Evolutionary conservation across 2,329 filamentous ascomycete genomes (phyloP), one percentile per base, ranked within the genome.

Genomic region (Amauroascus niger): DNA sequence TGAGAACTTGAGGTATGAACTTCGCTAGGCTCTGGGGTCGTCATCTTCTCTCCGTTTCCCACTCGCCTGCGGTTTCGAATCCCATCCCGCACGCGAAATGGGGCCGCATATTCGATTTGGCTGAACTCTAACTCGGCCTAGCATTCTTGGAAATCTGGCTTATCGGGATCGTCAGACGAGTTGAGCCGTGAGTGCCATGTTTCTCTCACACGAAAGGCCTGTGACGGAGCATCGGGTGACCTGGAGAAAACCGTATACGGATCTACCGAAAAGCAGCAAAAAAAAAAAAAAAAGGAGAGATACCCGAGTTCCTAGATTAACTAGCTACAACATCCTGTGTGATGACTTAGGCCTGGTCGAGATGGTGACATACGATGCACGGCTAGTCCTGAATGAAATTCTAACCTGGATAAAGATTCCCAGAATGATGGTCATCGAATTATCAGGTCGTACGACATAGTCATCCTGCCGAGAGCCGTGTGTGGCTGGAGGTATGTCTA

Each of bases 61-160:
- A 6, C 39, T 41, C 18, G 41, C 13, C 41, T 24, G 22, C 22
- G 22, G 18, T 13, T 20, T 16, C 44, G 20, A 46, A 5, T 2
- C 18, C n/a, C 44, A 32, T 46, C 44, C 26, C 44, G 26, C 50
- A 52, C 33, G 41, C 43, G 41, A 30, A 30, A 52, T 45, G 49
- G 28, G 35, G 49, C 35, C 43, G 6, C 18, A 52, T 52, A 52
- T 52, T n/a, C 40, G 46, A 46, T 39, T 30, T 39, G 50, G 40
- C 40, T 46, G 50, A 52, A 52, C 50, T 52, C 33, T 52, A 52
- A n/a, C 46, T 26, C 9, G 32, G 46, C 18, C 46, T 30, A 49
- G 33, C 13, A 49, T 39, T 39, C 46, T 49, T 49, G 46, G 46
- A 16, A 49, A 4, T 32, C 8, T 20, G 33, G 2, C 7, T n/a